Base-by-base conservation (phyloP, 306 rosid genomes). In the Luffa acutangula region DNA sequence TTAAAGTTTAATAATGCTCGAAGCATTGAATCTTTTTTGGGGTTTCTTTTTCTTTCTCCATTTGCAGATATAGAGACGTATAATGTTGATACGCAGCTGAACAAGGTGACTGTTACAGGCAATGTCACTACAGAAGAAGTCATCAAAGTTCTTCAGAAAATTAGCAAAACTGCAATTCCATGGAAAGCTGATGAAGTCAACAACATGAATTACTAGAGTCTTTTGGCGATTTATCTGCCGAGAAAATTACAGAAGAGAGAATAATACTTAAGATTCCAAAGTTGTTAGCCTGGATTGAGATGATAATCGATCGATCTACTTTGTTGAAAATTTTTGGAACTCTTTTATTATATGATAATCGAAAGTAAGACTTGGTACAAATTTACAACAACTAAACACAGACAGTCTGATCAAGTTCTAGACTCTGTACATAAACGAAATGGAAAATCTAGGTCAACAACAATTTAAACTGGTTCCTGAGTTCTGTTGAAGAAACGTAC, bases 41-140 rank as follows among this genome's bases (percentile, higher is more conserved):
- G 33, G 51, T 25, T 56, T 31, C 12, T 58, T 21, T 58, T 7
- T 58, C 3, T 4, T 21, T 57, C 36, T 31, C 36, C 9, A 63
- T 13, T 37, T 25, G 81, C 90, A 94, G 97, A 92, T 79, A 92
- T 92, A 15, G 97, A 94, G 80, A 88, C 95, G 3, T 94, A 94
- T 8, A 82, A 92, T 43, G 89, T 84, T 65, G 98, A 94, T 71
- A 87, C 83, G 51, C 58, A 91, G 84, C 83, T 87, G 79, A 89
- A 81, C 87, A 92, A 94, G 84, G 95, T 91, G 33, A 94, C 75
- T 0, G 95, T 94, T 36, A 91, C 97, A 0, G 97, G 98, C 3
- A 88, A 92, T 43, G 89, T 94, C 8, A 91, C 95, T 0, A 84
- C 81, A 4, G 90, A 92, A 80, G 81, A 92, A 78, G 93, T 94